Base-by-base conservation (phyloP, 176 grass and related monocot species). In the Poa annua region DNA sequence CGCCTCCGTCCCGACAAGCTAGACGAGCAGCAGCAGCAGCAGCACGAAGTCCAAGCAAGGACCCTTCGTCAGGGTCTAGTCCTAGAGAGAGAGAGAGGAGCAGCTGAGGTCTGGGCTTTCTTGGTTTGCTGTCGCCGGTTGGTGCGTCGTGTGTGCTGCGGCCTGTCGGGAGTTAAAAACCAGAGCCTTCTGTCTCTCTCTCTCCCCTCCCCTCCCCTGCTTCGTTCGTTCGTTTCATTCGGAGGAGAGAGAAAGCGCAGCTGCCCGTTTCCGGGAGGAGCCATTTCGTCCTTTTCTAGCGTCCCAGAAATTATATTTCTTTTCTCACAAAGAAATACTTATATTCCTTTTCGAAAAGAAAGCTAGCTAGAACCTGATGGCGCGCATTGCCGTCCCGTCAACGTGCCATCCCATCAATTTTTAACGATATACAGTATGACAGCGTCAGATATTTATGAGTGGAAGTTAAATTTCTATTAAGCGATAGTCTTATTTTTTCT, bases 161-260 rank as follows among this genome's bases (percentile, higher is more conserved):
- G 84, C 69, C 83, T 80, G 78, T 70, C 87, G 82, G 82, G 76
- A 80, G 60, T 59, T 60, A 85, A 88, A 47, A 75, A 75, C 77
- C 82, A 81, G 80, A 76, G 50, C 77, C 87, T 75, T 63, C 87
- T 66, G 55, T 47, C 79, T 76, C 61, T 39, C n/a, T 67, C 13
- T 79, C 39, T 19, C 39, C 2, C 53, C 45, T 19, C 60, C 29
- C 2, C 29, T 29, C 29, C 29, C 29, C 29, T 29, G 29, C 1
- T 29, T 79, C 57, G 29, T 29, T 79, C 57, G 25, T 17, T 73
- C 33, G 48, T 76, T 83, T 60, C 53, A 1, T 20, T 26, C 38
- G 57, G 24, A 9, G 36, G 9, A 34, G 73, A 86, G 66, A 73
- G 34, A 7, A 13, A 4, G 77, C 69, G 4, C 9, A 15, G 20